Base-by-base conservation (phyloP, 2,329 filamentous ascomycete species). In the Aspergillus tubingensis region DNA sequence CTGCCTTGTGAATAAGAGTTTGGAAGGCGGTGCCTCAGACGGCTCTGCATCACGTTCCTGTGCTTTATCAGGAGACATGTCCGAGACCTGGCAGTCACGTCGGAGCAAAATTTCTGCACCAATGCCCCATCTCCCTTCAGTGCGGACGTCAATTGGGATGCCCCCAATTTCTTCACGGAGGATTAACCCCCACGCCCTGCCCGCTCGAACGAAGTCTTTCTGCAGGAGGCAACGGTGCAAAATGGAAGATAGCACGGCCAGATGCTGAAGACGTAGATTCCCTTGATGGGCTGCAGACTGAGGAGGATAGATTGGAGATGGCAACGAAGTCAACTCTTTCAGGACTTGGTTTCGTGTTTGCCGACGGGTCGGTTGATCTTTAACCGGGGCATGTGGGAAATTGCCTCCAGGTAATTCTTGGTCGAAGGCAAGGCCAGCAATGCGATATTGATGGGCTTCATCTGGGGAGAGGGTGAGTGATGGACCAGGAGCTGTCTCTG, bases 41-140 rank as follows among this genome's bases (percentile, higher is more conserved):
- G 51, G 38, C 0, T 25, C 41, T 32, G 13, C 57, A 51, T 62
- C 60, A 41, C 30, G 27, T 21, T 57, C 30, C 39, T 15, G n/a
- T 15, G 17, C 19, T 32, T 38, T 23, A 13, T 52, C 58, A 25
- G 60, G n/a, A 17, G 59, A 17, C 25, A 38, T 67, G 25, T 60
- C 60, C 17, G 66, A 61, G 59, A 62, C 64, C 59, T 74, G 63
- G 57, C 63, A 67, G 65, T 70, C 77, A 70, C 76, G 76, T 15
- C 89, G 85, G 77, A 96, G 86, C 58, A 96, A 77, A 19, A 97
- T 85, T 76, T 96, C 93, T 2, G 91, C 91, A 0, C 91, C 92
- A 48, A 96, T 83, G 13, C 88, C 88, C 94, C 93, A 97, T 65
- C 90, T 83, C 38, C 86, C 84, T 68, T 88, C 83, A 19, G 80